Evolutionary conservation across 2,329 filamentous ascomycete species (phyloP).

Genomic region (Colletotrichum sp.): DNA sequence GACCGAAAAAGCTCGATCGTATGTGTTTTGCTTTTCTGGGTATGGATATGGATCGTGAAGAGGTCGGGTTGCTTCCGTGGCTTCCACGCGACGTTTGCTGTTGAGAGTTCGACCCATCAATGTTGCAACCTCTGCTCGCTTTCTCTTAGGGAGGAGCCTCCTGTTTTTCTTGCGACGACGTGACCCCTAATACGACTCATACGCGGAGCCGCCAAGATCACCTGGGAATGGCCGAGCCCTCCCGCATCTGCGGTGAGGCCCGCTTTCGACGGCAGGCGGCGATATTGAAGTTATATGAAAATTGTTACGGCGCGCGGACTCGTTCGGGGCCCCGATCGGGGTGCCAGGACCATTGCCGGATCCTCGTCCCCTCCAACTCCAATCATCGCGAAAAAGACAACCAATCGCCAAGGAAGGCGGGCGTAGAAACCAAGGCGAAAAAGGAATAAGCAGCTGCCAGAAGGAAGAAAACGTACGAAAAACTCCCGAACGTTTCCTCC

Average conservation of each 20-base stretch:
- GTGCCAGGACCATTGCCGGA: background rate
- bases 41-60: background rate
- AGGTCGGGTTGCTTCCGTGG: background rate
- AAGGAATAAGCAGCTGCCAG: background rate
- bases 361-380: background rate
- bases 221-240: background rate
- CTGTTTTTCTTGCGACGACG: background rate
- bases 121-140: background rate
- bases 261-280: background rate
- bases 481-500: background rate
- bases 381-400: background rate
- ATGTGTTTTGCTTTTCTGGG: background rate
- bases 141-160: background rate
- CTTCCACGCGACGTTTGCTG: background rate
- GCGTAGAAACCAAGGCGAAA: background rate
- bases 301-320: background rate
- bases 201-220: background rate
- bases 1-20: background rate
- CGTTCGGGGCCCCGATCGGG: background rate
- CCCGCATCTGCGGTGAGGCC: background rate
- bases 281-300: background rate
- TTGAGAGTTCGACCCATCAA: background rate
- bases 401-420: background rate
- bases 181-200: background rate
- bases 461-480: background rate